Conservation (phyloP, 23 red algal species). For the Gracilaria domingensis region DNA sequence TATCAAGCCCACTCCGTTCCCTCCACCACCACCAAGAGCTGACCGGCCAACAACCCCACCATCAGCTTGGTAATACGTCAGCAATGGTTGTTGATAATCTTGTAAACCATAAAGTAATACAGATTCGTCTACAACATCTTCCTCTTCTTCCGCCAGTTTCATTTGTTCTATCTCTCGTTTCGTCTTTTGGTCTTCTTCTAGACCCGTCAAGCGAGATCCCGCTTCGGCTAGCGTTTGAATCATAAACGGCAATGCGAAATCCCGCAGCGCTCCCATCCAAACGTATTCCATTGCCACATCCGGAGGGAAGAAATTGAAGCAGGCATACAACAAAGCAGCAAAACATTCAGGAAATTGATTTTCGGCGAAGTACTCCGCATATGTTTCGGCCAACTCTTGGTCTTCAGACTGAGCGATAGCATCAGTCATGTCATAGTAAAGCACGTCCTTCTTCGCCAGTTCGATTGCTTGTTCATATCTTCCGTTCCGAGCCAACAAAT, state of each 20-base stretch:
- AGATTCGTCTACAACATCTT: constrained; percentile 86
- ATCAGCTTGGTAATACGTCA: constrained; percentile 85
- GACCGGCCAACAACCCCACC: constrained; percentile 74
- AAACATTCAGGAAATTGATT: constrained; percentile 74
- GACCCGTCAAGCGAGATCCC: constrained; percentile 61
- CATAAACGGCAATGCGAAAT: constrained; percentile 91
- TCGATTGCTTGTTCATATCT: constrained; percentile 90
- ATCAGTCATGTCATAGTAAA: constrained; percentile 84
- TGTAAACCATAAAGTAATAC: constrained; percentile 87
- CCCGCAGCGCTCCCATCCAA: constrained; percentile 72
- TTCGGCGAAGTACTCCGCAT: constrained; percentile 79
- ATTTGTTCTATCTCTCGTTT: constrained; percentile 64
- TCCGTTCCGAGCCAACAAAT: constrained; percentile 71
- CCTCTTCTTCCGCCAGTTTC: constrained; percentile 47
- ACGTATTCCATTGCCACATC: constrained; percentile 92
- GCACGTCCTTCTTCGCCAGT: constrained; percentile 80
- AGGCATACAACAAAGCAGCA: constrained; percentile 87
- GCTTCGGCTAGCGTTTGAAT: constrained; percentile 92
- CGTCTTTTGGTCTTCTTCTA: constrained; percentile 73
- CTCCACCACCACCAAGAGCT: constrained; percentile 45
- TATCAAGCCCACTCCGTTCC: constrained; percentile 27
- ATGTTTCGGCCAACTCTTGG: constrained; percentile 79
- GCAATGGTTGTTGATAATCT: constrained; percentile 68
- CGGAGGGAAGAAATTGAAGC: constrained; percentile 86
- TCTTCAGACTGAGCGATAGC: constrained; percentile 82